A percentile compares a stretch with the other conserved stretches of the same genome.
phyloP scores from a whole-genome alignment of 768 basidiomycete genomes.

The Agrocybe pediades region DNA sequence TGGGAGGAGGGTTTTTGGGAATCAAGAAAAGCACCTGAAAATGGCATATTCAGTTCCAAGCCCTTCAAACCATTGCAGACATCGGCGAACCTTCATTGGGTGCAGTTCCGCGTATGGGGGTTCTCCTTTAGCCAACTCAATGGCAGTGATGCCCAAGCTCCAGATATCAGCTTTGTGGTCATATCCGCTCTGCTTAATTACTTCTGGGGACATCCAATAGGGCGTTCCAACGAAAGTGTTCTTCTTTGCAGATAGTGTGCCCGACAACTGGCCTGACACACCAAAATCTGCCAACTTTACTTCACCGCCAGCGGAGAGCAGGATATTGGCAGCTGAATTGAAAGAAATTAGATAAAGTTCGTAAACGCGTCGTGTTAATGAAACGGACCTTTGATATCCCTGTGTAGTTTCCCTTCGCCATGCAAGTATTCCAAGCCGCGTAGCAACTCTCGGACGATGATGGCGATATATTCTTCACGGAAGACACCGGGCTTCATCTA shows the following conservation, averaged over 20 bases:
- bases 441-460: constrained; percentile 90
- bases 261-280: constrained; percentile 95
- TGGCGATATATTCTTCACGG: constrained; percentile 98
- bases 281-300: constrained; percentile 99
- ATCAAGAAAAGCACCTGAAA: constrained; percentile 93
- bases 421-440: constrained; percentile 95
- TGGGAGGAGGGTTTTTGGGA: constrained; percentile 95
- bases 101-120: constrained; percentile 98
- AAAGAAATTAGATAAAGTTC: constrained; percentile 4
- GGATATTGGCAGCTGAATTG: constrained; percentile 83
- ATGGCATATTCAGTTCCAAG: neutral
- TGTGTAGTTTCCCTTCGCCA: constrained; percentile 92
- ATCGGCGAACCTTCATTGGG: constrained; percentile 87
- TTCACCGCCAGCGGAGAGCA: constrained; percentile 88
- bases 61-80: neutral
- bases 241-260: constrained; percentile 91
- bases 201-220: constrained; percentile 99
- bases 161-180: constrained; percentile 99
- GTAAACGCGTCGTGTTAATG: constrained; percentile 10
- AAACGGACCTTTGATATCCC: constrained; percentile 94
- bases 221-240: constrained; percentile 98
- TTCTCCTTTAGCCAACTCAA: constrained; percentile 96
- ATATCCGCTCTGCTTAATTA: constrained; percentile 99
- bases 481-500: constrained; percentile 99
- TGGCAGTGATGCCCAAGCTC: constrained; percentile 96